phyloP scores from a whole-genome alignment of 2,329 filamentous ascomycete genomes.

The Hypomyces perniciosus region DNA sequence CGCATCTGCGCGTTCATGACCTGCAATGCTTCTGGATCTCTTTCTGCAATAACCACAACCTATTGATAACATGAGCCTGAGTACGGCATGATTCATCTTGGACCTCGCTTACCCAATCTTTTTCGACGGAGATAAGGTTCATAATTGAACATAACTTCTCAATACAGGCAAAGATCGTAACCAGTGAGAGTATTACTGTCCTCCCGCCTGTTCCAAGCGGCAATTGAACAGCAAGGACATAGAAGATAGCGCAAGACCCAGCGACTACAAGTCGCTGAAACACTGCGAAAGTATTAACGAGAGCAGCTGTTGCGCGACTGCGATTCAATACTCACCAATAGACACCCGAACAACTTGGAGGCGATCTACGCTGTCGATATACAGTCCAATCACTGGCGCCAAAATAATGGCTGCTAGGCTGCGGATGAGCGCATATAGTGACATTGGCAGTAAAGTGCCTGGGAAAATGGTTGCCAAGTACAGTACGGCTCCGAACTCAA shows the following conservation, averaged over 20 bases:
- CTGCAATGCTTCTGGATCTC: constrained; percentile 5
- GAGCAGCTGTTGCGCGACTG: neutral
- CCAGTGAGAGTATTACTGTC: neutral
- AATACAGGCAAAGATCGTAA: constrained; percentile 50
- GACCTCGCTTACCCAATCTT: constrained; percentile 54
- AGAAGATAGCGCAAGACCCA: constrained; percentile 41
- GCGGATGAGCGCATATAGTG: constrained; percentile 61
- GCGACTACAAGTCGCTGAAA: constrained; percentile 40
- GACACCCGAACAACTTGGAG: constrained; percentile 45
- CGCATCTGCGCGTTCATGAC: constrained; percentile 54
- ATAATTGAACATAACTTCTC: constrained; percentile 62
- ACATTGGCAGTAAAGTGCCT: constrained; percentile 57
- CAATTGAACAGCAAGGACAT: constrained; percentile 17
- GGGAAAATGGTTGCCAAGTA: constrained; percentile 52
- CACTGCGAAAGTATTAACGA: constrained; percentile 16
- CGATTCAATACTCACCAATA: constrained; percentile 28
- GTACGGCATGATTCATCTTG: neutral
- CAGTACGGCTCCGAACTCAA: constrained; percentile 57
- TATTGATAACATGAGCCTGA: neutral
- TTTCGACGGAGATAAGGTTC: constrained; percentile 63
- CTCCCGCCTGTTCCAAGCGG: neutral
- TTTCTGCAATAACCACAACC: constrained; percentile 25
- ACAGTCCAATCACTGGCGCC: constrained; percentile 51
- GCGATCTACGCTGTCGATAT: constrained; percentile 51
- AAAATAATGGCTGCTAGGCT: constrained; percentile 52